Evolutionary conservation across 192 early-diverging fungal genomes (phyloP).

Genomic region (Rhizoclosmatium globosum): DNA sequence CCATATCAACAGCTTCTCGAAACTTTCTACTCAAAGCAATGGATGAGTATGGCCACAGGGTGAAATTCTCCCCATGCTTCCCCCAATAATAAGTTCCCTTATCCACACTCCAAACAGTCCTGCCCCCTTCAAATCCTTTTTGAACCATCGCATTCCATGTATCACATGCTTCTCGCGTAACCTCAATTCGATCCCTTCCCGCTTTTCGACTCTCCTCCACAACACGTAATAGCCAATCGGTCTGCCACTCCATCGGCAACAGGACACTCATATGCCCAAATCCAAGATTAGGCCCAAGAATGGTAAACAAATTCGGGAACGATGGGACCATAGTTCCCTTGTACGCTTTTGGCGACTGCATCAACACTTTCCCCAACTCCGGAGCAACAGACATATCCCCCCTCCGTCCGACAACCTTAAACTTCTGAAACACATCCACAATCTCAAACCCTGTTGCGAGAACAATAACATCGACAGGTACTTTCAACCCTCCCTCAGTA

Average conservation of each 20-base stretch:
- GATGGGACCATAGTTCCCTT: not conserved
- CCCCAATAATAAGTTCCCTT: not conserved
- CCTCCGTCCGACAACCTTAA: not conserved
- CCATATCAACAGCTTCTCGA: too few species aligned
- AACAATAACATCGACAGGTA: conserved; percentile 29
- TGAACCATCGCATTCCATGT: conserved; percentile 1
- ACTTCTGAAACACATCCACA: not conserved
- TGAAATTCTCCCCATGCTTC: conserved; percentile 13
- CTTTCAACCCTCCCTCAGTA: not conserved
- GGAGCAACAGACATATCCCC: not conserved
- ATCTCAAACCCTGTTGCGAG: conserved; percentile 35
- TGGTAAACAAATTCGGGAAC: conserved; percentile 19
- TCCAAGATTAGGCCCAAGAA: conserved; percentile 8
- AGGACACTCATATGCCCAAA: conserved; percentile 13
- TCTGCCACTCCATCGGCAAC: conserved; percentile 22
- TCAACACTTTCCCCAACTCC: not conserved
- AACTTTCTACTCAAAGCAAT: too few species aligned
- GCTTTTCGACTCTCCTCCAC: not conserved
- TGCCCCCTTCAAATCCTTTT: conserved; percentile 1
- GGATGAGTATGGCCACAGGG: conserved; percentile 15
- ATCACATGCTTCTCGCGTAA: not conserved
- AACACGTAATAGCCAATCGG: not conserved
- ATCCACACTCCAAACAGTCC: conserved; percentile 19
- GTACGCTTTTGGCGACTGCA: not conserved
- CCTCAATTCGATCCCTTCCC: not conserved